These are phyloP conservation scores for Saccharomycopsis vini DNA, from an alignment of 805 yeast species.

Conservation along the genomic window DNA sequence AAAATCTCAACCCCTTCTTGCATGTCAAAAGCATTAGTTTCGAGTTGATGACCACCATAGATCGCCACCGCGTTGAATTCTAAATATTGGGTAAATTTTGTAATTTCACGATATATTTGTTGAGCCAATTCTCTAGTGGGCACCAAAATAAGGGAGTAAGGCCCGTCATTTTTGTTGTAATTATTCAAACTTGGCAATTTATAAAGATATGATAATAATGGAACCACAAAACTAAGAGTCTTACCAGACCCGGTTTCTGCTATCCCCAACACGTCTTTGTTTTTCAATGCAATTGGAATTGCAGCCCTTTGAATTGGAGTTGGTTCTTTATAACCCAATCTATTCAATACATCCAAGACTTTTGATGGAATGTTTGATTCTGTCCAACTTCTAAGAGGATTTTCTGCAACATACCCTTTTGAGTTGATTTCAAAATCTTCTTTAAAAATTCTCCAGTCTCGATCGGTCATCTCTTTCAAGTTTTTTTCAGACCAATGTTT, in stretches of 20 bases:
- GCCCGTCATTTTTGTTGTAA: slow-evolving; percentile 43
- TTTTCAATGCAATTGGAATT: slow-evolving; percentile 55
- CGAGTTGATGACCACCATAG: slow-evolving; percentile 87
- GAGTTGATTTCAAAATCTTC: slow-evolving; percentile 66
- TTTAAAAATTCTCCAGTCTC: slow-evolving; percentile 86
- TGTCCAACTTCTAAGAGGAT: slow-evolving; percentile 69
- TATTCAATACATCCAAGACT: slow-evolving; percentile 28
- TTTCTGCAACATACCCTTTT: slow-evolving; percentile 32
- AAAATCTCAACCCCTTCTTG: slow-evolving; percentile 65
- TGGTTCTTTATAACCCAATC: slow-evolving; percentile 51
- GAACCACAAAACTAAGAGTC: slow-evolving; percentile 74
- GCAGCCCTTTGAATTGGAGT: slow-evolving; percentile 90
- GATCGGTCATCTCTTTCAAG: slow-evolving; percentile 51
- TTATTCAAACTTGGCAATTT: slow-evolving; percentile 30
- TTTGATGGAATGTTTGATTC: slow-evolving; percentile 46
- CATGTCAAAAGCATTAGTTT: slow-evolving; percentile 54
- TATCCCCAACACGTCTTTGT: slow-evolving; percentile 72
- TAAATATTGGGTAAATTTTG: slow-evolving; percentile 35
- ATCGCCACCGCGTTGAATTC: slow-evolving; percentile 47
- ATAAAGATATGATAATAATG: slow-evolving; percentile 50
- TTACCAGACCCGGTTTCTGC: slow-evolving; percentile 98
- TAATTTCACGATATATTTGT: slow-evolving; percentile 67
- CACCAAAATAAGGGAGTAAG: slow-evolving; percentile 67
- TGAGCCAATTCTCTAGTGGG: slow-evolving; percentile 93
- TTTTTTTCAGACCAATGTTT: slow-evolving; percentile 62